A percentile compares a stretch with the other conserved stretches of the same genome.
Evolutionary conservation across 2,329 filamentous ascomycete species (phyloP).

Genomic region (Teratosphaeria destructans): DNA sequence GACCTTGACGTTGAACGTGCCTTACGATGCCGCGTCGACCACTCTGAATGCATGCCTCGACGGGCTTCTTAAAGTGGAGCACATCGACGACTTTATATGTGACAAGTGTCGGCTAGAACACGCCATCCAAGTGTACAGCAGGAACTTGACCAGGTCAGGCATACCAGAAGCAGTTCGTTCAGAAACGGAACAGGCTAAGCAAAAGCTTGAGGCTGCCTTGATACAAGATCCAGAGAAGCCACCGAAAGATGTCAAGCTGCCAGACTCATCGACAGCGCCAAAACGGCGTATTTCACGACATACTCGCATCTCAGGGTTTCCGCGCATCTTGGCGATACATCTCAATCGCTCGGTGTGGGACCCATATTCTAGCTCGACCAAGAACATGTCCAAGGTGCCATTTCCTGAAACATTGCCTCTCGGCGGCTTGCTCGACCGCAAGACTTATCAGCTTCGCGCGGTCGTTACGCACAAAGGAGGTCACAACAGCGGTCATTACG

Average conservation of each 20-base stretch:
- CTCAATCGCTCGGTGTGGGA: constrained; percentile 90
- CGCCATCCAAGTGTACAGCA: constrained; percentile 54
- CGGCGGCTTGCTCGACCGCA: constrained; percentile 66
- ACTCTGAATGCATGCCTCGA: constrained; percentile 84
- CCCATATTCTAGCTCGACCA: constrained; percentile 58
- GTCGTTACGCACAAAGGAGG: constrained; percentile 92
- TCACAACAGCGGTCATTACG: constrained; percentile 94
- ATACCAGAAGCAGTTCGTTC: constrained; percentile 35
- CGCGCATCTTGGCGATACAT: constrained; percentile 83
- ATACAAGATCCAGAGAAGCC: constrained; percentile 71
- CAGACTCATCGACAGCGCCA: constrained; percentile 63
- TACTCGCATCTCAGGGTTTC: constrained; percentile 76
- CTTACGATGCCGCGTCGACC: constrained; percentile 59
- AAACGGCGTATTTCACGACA: constrained; percentile 78
- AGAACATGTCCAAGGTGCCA: constrained; percentile 87
- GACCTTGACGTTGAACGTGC: constrained; percentile 83
- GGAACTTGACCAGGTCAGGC: constrained; percentile 46
- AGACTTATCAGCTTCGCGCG: constrained; percentile 72
- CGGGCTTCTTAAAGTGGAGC: constrained; percentile 84
- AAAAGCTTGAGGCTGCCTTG: constrained; percentile 58
- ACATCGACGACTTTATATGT: constrained; percentile 94
- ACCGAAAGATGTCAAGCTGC: constrained; percentile 62
- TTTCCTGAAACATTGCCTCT: constrained; percentile 82
- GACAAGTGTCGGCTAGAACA: constrained; percentile 84
- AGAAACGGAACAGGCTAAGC: constrained; percentile 47